Percentiles rank a stretch among this genome's conserved stretches.
These are phyloP conservation scores for Claviceps africana DNA, from an alignment of 2,329 filamentous ascomycete genomes.

Conservation along the genomic window DNA sequence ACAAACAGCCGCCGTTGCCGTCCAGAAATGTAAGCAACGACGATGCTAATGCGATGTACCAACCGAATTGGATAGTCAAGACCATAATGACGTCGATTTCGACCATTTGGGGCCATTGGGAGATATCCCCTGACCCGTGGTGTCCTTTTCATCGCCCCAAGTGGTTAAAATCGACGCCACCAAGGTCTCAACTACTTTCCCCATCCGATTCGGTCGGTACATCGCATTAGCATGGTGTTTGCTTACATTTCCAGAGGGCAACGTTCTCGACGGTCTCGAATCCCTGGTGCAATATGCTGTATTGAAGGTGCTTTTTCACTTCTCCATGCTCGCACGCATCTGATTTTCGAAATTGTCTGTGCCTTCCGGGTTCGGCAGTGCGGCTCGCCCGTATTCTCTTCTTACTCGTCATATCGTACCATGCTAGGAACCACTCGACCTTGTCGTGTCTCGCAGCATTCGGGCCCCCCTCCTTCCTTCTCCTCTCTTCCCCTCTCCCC, in stretches of 20 bases:
- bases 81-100: background rate
- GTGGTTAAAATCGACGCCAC: too few relatives aligned
- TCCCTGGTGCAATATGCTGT: background rate
- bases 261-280: background rate
- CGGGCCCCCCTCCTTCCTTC: background rate
- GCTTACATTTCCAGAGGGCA: too few relatives aligned
- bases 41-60: background rate
- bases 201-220: too few relatives aligned
- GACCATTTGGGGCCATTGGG: background rate
- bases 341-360: background rate
- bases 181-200: too few relatives aligned
- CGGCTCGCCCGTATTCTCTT: background rate
- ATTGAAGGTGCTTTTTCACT: background rate
- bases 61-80: background rate
- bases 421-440: background rate
- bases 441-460: background rate
- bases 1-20: background rate
- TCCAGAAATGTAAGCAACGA: background rate
- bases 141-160: background rate
- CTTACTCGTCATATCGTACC: conserved; percentile 1
- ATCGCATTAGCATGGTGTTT: too few relatives aligned
- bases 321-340: background rate
- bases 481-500: background rate
- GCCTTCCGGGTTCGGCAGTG: background rate
- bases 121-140: background rate